A percentile compares a stretch with the other conserved stretches of the same genome.
Evolutionary conservation across 2,329 filamentous ascomycete genomes (phyloP).

Genomic region (Alternaria sp.): DNA sequence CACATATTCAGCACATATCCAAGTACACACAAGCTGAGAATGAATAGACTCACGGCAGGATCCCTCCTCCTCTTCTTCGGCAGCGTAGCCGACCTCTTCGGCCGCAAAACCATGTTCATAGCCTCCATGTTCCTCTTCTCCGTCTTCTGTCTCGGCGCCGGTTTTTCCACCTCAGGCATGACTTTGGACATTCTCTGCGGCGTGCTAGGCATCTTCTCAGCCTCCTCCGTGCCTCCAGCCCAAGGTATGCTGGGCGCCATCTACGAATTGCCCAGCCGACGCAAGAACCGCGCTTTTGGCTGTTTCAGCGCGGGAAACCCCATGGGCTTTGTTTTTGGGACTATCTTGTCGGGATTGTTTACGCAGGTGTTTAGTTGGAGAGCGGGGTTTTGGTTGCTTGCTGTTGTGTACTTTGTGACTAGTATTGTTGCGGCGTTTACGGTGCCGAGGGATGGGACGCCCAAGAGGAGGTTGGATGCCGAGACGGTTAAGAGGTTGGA

Average conservation of each 20-base stretch:
- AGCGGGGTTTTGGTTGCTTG: conserved; percentile 66
- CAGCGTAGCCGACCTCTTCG: conserved; percentile 69
- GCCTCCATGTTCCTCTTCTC: conserved; percentile 65
- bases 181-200: conserved; percentile 68
- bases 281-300: conserved; percentile 71
- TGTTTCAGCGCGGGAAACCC: conserved; percentile 67
- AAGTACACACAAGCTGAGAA: too few relatives aligned
- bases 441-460: conserved; percentile 62
- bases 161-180: conserved; percentile 65
- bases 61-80: conserved; percentile 72
- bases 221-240: conserved; percentile 68
- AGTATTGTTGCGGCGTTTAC: conserved; percentile 65
- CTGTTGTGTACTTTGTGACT: conserved; percentile 68
- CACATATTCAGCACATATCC: not conserved
- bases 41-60: conserved; percentile 63
- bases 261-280: conserved; percentile 65
- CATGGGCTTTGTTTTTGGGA: conserved; percentile 62
- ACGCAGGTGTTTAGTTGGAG: conserved; percentile 68
- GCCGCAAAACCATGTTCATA: conserved; percentile 67
- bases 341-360: conserved; percentile 67
- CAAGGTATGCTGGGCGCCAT: conserved; percentile 68
- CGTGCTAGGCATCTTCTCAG: conserved; percentile 68
- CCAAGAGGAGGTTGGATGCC: conserved; percentile 53
- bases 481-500: conserved; percentile 65
- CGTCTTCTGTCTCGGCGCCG: conserved; percentile 62